Percentiles rank a stretch among this genome's conserved stretches.
These are phyloP conservation scores for Theobroma cacao DNA, from an alignment of 345 rosid genomes.

Conservation along the genomic window DNA sequence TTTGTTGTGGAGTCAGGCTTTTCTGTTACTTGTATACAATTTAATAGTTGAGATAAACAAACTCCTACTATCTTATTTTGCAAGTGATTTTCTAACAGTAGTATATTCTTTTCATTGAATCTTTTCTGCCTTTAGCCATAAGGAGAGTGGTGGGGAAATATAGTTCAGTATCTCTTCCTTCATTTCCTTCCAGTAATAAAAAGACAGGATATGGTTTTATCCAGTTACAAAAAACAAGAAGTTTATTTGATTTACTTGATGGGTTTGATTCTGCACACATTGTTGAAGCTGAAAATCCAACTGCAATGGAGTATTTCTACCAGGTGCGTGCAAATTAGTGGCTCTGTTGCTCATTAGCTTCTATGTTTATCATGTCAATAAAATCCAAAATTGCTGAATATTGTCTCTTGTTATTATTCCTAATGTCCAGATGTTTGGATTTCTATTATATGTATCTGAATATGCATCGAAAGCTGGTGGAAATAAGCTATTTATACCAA, in stretches of 20 bases:
- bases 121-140: constrained; percentile 49
- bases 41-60: not conserved
- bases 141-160: constrained; percentile 55
- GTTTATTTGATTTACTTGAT: constrained; percentile 51
- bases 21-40: not conserved
- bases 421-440: constrained; percentile 75
- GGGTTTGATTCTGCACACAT: constrained; percentile 39
- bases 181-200: constrained; percentile 40
- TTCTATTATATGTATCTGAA: constrained; percentile 62
- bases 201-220: constrained; percentile 62
- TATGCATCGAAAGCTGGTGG: constrained; percentile 43
- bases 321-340: constrained; percentile 45
- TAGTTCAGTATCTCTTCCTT: constrained; percentile 43
- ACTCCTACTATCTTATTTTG: constrained; percentile 3
- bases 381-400: constrained; percentile 14
- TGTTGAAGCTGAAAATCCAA: constrained; percentile 50
- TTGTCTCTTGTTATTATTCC: not conserved
- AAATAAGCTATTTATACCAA: constrained; percentile 52
- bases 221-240: constrained; percentile 50
- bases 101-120: constrained; percentile 5
- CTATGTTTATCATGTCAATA: not conserved
- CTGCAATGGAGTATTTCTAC: constrained; percentile 78
- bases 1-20: not conserved
- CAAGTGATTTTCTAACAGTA: not conserved
- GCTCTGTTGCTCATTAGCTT: not conserved